A percentile compares a stretch with the other conserved stretches of the same genome.
phyloP scores from a whole-genome alignment of 2,329 filamentous ascomycete species.

The Scopulariopsis brevicaulis region DNA sequence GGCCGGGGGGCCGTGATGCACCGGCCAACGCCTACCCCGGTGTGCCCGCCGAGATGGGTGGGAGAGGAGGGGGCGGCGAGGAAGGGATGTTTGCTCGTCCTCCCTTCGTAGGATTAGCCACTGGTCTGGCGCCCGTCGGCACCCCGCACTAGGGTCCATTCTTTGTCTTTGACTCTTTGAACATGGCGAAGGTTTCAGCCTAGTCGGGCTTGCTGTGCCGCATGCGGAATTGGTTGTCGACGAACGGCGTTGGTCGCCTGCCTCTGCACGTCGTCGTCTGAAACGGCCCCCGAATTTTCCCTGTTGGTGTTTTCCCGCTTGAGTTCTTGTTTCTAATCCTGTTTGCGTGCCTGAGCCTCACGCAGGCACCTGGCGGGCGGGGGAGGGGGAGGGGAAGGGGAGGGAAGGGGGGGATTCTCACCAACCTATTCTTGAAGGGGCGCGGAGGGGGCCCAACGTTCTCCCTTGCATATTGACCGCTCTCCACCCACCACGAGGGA shows the following conservation, averaged over 20 bases:
- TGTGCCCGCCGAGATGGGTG: background rate
- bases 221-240: background rate
- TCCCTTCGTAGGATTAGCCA: background rate
- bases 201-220: background rate
- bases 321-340: background rate
- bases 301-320: background rate
- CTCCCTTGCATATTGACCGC: constrained; percentile 5
- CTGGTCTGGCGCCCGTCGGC: background rate
- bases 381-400: background rate
- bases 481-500: background rate
- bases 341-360: constrained; percentile 4
- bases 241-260: background rate
- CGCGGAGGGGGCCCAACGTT: background rate
- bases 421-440: constrained; percentile 2
- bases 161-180: background rate
- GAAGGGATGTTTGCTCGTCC: background rate
- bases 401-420: background rate
- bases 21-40: background rate
- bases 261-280: background rate
- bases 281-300: background rate
- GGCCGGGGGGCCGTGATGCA: background rate
- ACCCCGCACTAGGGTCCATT: background rate
- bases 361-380: background rate
- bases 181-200: background rate
- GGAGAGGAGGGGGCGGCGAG: background rate